Conservation (phyloP, 1,284 basidiomycete genomes). For the Quambalaria eucalypti region DNA sequence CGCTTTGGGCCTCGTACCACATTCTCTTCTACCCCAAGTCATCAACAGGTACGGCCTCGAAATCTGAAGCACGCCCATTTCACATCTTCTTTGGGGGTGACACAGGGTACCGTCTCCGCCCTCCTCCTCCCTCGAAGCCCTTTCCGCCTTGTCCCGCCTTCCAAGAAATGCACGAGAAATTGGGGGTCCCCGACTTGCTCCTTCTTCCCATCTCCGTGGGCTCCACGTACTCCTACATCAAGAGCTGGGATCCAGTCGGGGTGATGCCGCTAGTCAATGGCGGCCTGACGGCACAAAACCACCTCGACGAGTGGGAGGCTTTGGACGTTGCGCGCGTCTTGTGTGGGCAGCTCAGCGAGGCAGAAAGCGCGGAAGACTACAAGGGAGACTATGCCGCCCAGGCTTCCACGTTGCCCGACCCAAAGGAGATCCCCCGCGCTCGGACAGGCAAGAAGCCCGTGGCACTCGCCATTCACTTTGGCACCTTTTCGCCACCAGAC, state of each 20-base stretch:
- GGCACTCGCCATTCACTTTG: constrained; percentile 28
- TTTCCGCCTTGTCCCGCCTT: constrained; percentile 41
- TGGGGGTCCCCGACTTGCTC: constrained; percentile 27
- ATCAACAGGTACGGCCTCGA: not conserved
- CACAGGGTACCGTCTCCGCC: constrained; percentile 36
- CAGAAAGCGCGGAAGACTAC: not conserved
- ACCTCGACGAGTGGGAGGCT: constrained; percentile 39
- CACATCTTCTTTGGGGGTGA: constrained; percentile 41
- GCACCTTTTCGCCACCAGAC: constrained; percentile 13
- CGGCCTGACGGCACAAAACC: constrained; percentile 36
- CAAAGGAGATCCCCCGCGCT: not conserved
- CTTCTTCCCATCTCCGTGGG: constrained; percentile 43
- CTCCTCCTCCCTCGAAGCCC: not conserved
- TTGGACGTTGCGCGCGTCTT: constrained; percentile 24
- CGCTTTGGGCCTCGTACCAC: constrained; percentile 38
- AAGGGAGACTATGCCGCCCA: not conserved
- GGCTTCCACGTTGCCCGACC: not conserved
- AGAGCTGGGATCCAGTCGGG: constrained; percentile 31
- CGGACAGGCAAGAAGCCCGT: not conserved
- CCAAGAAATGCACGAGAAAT: constrained; percentile 16
- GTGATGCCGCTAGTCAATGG: constrained; percentile 28
- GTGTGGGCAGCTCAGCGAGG: constrained; percentile 1
- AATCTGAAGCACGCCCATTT: constrained; percentile 5
- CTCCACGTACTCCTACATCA: constrained; percentile 38
- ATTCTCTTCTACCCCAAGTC: constrained; percentile 6